Conservation (phyloP, 2,329 filamentous ascomycete species). For the Pestalotiopsis sp. region DNA sequence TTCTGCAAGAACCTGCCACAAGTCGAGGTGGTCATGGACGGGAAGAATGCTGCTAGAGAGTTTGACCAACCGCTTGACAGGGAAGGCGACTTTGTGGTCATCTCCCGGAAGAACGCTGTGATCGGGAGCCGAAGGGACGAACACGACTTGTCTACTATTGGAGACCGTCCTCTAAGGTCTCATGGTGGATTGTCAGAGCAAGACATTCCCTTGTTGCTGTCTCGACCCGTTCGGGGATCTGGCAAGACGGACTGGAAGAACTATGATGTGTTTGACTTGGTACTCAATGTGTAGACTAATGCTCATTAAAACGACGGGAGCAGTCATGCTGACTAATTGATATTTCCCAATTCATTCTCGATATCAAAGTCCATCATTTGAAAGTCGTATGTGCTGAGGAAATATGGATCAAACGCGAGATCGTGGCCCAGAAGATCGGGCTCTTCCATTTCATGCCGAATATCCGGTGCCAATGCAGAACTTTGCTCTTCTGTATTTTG, state of each 20-base stretch:
- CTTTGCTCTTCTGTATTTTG: background rate
- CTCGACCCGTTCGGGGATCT: background rate
- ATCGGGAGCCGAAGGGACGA: slow-evolving; percentile 37
- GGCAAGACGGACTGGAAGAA: background rate
- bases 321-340: too few species aligned
- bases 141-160: slow-evolving; percentile 36
- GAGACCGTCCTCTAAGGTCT: slow-evolving; percentile 38
- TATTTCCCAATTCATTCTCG: background rate
- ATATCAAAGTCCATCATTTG: background rate
- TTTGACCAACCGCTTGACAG: slow-evolving; percentile 42
- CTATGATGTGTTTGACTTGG: background rate
- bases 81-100: slow-evolving; percentile 43
- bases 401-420: background rate
- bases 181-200: slow-evolving; percentile 45
- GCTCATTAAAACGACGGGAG: background rate
- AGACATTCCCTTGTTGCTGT: slow-evolving; percentile 29
- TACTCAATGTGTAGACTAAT: background rate
- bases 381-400: background rate
- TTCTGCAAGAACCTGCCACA: background rate
- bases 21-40: slow-evolving; percentile 20
- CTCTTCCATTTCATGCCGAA: background rate
- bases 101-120: slow-evolving; percentile 38
- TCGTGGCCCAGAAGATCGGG: background rate
- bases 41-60: slow-evolving; percentile 32
- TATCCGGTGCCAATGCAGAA: background rate